These are phyloP conservation scores for Botryotinia convoluta DNA, from an alignment of 2,329 filamentous ascomycete genomes.

Conservation along the genomic window DNA sequence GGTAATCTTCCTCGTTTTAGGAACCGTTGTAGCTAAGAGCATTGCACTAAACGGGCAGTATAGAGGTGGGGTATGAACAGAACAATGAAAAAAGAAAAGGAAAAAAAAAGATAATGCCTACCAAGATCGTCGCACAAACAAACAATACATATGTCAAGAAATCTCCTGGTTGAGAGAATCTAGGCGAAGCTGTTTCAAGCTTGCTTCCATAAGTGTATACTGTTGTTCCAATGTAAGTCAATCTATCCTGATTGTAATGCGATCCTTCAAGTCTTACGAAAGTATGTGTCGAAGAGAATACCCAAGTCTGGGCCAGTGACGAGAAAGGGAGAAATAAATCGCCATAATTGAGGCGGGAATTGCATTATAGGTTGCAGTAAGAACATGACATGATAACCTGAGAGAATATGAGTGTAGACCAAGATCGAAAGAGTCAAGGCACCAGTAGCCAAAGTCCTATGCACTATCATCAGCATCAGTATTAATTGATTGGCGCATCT, in stretches of 20 bases:
- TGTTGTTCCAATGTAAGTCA: constrained; percentile 36
- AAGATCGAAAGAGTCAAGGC: constrained; percentile 58
- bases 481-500: constrained; percentile 27
- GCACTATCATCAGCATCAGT: constrained; percentile 46
- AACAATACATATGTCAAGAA: constrained; percentile 67
- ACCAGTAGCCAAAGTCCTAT: constrained; percentile 62
- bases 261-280: constrained; percentile 47
- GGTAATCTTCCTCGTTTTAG: constrained; percentile 60
- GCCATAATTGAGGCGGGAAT: constrained; percentile 45
- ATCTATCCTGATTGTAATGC: constrained; percentile 20
- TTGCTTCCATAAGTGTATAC: constrained; percentile 65
- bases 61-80: constrained; percentile 53
- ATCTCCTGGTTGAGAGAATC: constrained; percentile 61
- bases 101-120: constrained; percentile 47
- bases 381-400: constrained; percentile 50
- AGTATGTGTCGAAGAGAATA: constrained; percentile 68
- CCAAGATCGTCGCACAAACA: constrained; percentile 58
- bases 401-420: constrained; percentile 54
- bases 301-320: constrained; percentile 39
- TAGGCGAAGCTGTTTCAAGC: constrained; percentile 58
- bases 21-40: constrained; percentile 56
- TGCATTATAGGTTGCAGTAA: constrained; percentile 49
- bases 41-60: constrained; percentile 56
- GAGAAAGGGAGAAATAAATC: constrained; percentile 40
- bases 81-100: constrained; percentile 19